Evolutionary conservation across 129 eudicot species (phyloP).

Genomic region (Flaveria robusta): DNA sequence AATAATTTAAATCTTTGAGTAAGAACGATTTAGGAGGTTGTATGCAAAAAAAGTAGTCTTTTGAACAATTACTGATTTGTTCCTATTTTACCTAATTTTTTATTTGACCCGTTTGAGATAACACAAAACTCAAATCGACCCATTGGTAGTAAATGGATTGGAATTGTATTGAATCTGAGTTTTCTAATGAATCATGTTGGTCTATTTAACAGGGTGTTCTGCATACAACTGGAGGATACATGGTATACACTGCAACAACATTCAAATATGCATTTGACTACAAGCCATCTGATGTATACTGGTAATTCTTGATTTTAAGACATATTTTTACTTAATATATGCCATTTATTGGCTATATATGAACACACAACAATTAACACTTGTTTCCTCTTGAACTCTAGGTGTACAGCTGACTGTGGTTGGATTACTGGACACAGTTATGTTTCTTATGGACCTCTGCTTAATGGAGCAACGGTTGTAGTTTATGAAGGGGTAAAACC

Average conservation of each 20-base stretch:
- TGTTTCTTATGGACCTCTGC: conserved; percentile 94
- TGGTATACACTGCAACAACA: conserved; percentile 95
- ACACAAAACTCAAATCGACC: neutral
- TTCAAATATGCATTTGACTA: conserved; percentile 97
- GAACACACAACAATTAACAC: neutral
- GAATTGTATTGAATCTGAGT: neutral
- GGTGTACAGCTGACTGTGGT: conserved; percentile 99
- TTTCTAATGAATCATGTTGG: conserved; percentile 20
- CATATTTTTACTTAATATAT: neutral
- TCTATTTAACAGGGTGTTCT: conserved; percentile 69
- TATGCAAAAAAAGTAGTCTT: neutral
- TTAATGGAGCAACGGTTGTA: conserved; percentile 84
- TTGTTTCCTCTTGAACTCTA: conserved; percentile 27
- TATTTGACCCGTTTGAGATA: neutral
- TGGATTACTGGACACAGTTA: conserved; percentile 99
- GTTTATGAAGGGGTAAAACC: conserved; percentile 87
- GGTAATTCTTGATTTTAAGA: conserved; percentile 47
- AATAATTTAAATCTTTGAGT: neutral
- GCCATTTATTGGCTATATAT: neutral
- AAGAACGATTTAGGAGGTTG: neutral
- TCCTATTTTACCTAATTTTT: neutral
- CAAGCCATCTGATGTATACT: conserved; percentile 83
- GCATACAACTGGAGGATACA: conserved; percentile 99
- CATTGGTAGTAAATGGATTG: neutral
- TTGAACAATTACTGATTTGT: neutral